These are phyloP conservation scores for Pseudogymnoascus sp. DNA, from an alignment of 2,329 filamentous ascomycete genomes.

Conservation along the genomic window DNA sequence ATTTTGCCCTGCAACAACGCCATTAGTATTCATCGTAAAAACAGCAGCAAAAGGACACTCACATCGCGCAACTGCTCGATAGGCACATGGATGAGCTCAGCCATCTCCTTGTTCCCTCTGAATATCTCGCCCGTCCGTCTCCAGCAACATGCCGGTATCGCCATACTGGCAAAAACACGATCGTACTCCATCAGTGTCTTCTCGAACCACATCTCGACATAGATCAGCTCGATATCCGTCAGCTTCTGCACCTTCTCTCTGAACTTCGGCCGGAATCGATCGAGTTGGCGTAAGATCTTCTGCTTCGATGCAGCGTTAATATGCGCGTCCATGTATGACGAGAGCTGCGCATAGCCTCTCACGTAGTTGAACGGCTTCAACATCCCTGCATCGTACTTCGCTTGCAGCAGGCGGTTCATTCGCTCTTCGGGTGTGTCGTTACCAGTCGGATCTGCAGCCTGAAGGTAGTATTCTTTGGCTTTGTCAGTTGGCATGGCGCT, in stretches of 20 bases:
- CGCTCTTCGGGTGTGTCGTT: conserved; percentile 82
- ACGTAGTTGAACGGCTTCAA: conserved; percentile 98
- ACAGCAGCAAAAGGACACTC: conserved; percentile 33
- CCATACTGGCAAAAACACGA: conserved; percentile 97
- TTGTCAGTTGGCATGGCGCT: conserved; percentile 51
- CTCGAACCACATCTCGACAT: conserved; percentile 99
- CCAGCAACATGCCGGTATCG: conserved; percentile 96
- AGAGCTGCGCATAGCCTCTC: conserved; percentile 84
- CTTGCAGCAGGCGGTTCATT: conserved; percentile 87
- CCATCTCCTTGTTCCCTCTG: conserved; percentile 97
- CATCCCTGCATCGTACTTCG: conserved; percentile 92
- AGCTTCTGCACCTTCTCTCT: conserved; percentile 86
- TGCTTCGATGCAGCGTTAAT: conserved; percentile 75
- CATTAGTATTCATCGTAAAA: conserved; percentile 10
- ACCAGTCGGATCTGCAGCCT: conserved; percentile 88
- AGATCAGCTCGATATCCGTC: conserved; percentile 87
- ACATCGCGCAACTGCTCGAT: conserved; percentile 88
- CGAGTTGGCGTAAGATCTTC: conserved; percentile 84
- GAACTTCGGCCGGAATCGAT: conserved; percentile 91
- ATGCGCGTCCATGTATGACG: conserved; percentile 85
- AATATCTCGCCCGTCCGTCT: conserved; percentile 95
- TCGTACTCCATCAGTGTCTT: conserved; percentile 95
- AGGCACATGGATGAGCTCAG: conserved; percentile 85
- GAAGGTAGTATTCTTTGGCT: conserved; percentile 88
- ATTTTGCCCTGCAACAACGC: conserved; percentile 64